Evolutionary conservation across 140 eudicot species (phyloP).

Genomic region (Flaveria floridana): DNA sequence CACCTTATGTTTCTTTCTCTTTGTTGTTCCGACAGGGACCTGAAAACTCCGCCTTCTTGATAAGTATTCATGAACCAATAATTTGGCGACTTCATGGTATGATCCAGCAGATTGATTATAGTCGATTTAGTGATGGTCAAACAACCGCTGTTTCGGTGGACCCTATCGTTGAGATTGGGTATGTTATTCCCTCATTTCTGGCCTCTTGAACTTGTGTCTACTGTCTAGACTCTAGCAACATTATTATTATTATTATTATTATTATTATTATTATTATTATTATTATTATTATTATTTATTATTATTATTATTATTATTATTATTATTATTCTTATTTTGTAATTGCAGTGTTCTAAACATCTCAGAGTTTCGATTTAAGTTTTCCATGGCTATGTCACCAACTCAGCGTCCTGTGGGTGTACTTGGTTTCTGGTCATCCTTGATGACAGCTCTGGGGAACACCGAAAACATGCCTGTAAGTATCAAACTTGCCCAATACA

Average conservation of each 20-base stretch:
- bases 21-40: constrained; percentile 62
- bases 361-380: constrained; percentile 87
- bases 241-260: background rate
- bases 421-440: constrained; percentile 96
- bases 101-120: constrained; percentile 75
- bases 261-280: no score
- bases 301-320: no score
- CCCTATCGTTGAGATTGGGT: constrained; percentile 91
- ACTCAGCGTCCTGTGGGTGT: constrained; percentile 99
- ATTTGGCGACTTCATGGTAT: constrained; percentile 98
- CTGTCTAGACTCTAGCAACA: background rate
- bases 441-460: constrained; percentile 98
- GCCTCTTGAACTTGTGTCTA: constrained; percentile 18
- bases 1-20: background rate
- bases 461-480: constrained; percentile 97
- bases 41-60: constrained; percentile 83
- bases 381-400: constrained; percentile 98
- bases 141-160: constrained; percentile 85
- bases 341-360: constrained; percentile 71
- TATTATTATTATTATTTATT: no score
- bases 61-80: constrained; percentile 91
- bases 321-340: background rate
- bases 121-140: constrained; percentile 52
- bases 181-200: constrained; percentile 21
- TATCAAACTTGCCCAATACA: constrained; percentile 14